Evolutionary conservation across 495 filamentous ascomycete species (phyloP), one percentile per base, ranked within the genome.

Genomic region (Staphylotrichum longicolle): DNA sequence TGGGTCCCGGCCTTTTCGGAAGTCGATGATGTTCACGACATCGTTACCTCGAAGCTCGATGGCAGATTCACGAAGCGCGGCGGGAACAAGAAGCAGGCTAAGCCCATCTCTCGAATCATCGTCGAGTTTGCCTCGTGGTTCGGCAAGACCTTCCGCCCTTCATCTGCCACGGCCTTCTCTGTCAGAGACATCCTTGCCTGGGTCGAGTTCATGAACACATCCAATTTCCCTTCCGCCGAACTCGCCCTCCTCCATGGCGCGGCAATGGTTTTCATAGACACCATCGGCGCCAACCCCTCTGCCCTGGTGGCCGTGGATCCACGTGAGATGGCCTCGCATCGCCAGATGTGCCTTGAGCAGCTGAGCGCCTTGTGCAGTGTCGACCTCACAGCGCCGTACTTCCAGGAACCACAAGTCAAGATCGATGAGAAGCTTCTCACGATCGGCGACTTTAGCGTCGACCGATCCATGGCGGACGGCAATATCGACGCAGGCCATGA

Each of bases 251-350:
- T 97, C 34, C 91, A 98, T 68, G 95, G 95, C 37, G 94, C 93
- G 47, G 90, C 93, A 3, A 91, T 97, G 80, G 93, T 98, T 4
- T 99, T 92, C 68, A 88, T 98, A 60, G 95, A 99, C 73, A 91
- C 91, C 2, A 80, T 98, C 7, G 95, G 95, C 44, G 93, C 95
- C 9, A 97, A 96, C 68, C 93, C 94, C 4, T 91, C 93, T 12
- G 91, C 89, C 1, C 80, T 95, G 65, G 79, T 95, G 49, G 85
- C 89, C 3, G 83, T 87, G 14, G 82, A 83, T 54, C 77, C 83
- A 2, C 74, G 82, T 56, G 77, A 80, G 34, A 84, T 87, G 66
- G 70, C 70, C 1, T 67, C 73, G 4, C 88, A 96, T 66, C 83
- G 91, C 50, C 78, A 79, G 46, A 77, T 77, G 41, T 97, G 93